Conservation (phyloP, 1,284 basidiomycete species). For the Chalciporus piperatoides region DNA sequence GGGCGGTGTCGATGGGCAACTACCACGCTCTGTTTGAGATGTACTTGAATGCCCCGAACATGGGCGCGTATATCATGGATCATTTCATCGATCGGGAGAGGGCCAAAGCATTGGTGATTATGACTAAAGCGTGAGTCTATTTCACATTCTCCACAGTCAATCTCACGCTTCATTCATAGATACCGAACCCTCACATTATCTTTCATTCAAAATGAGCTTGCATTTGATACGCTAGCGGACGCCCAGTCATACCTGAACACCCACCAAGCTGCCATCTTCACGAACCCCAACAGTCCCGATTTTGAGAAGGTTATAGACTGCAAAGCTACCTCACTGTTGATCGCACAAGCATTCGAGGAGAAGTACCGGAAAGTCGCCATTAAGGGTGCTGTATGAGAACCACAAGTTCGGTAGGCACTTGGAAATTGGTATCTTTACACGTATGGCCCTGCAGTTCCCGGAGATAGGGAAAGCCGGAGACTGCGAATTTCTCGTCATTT, state of each 20-base stretch:
- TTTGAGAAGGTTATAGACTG: constrained; percentile 64
- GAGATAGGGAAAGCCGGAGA: constrained; percentile 18
- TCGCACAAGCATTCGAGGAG: constrained; percentile 62
- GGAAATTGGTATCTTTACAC: constrained; percentile 3
- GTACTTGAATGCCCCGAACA: constrained; percentile 86
- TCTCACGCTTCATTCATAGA: constrained; percentile 41
- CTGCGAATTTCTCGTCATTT: constrained; percentile 12
- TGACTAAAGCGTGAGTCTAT: constrained; percentile 82
- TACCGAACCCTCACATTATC: constrained; percentile 76
- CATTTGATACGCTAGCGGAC: constrained; percentile 69
- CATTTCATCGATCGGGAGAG: constrained; percentile 95
- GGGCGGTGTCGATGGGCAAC: constrained; percentile 88
- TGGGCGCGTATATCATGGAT: constrained; percentile 99
- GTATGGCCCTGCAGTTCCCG: constrained; percentile 8
- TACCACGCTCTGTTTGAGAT: constrained; percentile 90
- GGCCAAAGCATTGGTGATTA: constrained; percentile 81
- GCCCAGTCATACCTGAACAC: constrained; percentile 69
- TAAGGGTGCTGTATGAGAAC: constrained; percentile 58
- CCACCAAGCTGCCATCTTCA: constrained; percentile 71
- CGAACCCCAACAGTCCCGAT: constrained; percentile 58
- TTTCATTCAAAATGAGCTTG: constrained; percentile 80
- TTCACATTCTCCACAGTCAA: not conserved
- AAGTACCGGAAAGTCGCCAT: constrained; percentile 76
- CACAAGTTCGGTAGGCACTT: constrained; percentile 4
- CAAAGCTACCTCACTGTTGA: constrained; percentile 49